Conservation (phyloP, 2,329 filamentous ascomycete species). For the Pseudogymnoascus sp. region DNA sequence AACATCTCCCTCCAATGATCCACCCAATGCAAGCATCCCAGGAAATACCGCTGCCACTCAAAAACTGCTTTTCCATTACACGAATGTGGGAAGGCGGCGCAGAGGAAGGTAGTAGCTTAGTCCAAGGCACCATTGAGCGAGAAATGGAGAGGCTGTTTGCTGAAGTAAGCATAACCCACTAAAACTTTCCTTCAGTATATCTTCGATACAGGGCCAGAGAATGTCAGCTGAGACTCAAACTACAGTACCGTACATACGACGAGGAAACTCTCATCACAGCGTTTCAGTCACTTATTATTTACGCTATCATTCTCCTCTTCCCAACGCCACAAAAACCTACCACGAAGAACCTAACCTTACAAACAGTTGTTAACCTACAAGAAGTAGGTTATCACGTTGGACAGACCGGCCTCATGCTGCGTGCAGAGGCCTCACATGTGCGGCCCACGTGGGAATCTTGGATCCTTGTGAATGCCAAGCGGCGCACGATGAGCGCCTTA, state of each 20-base stretch:
- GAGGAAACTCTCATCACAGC: slow-evolving; percentile 29
- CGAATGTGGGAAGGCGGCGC: slow-evolving; percentile 33
- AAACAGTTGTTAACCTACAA: slow-evolving; percentile 28
- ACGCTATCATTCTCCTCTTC: slow-evolving; percentile 33
- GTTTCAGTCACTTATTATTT: slow-evolving; percentile 32
- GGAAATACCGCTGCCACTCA: slow-evolving; percentile 22
- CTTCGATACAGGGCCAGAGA: not conserved
- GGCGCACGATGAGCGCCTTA: slow-evolving; percentile 33
- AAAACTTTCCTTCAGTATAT: not conserved
- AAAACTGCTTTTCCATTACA: slow-evolving; percentile 30
- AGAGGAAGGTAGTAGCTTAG: slow-evolving; percentile 24
- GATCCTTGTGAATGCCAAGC: slow-evolving; percentile 47
- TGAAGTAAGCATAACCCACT: slow-evolving; percentile 22
- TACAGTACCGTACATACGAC: slow-evolving; percentile 28
- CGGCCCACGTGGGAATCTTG: slow-evolving; percentile 31
- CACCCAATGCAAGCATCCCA: slow-evolving; percentile 26
- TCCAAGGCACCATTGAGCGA: slow-evolving; percentile 27
- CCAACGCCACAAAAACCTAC: slow-evolving; percentile 23
- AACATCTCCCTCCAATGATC: slow-evolving; percentile 32
- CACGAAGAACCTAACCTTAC: slow-evolving; percentile 19
- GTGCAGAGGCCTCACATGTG: slow-evolving; percentile 28
- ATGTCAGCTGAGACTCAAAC: not conserved
- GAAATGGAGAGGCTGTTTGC: slow-evolving; percentile 29
- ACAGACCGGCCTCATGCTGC: slow-evolving; percentile 29
- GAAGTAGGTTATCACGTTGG: slow-evolving; percentile 27